Conservation (phyloP, 1,284 basidiomycete species). For the Volvariella surrecta region DNA sequence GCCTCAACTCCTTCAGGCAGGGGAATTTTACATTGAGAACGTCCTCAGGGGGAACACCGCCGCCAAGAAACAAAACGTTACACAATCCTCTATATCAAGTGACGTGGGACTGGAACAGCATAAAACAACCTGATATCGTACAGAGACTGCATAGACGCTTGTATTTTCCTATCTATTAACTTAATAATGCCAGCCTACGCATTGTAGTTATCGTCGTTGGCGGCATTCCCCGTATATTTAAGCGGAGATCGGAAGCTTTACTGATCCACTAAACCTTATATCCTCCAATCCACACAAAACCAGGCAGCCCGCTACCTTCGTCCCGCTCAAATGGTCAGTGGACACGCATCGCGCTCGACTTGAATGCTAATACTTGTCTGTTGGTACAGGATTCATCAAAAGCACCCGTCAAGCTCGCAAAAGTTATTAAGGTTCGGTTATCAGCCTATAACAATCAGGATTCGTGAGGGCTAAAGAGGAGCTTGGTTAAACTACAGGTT, state of each 20-base stretch:
- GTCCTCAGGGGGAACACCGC: conserved; percentile 38
- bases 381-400: conserved; percentile 68
- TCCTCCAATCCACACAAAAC: conserved; percentile 20
- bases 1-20: conserved; percentile 46
- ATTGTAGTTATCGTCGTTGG: too few relatives aligned
- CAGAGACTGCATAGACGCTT: too few relatives aligned
- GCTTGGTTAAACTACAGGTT: conserved; percentile 46
- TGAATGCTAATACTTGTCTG: conserved; percentile 7
- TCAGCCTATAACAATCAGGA: conserved; percentile 1
- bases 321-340: conserved; percentile 24
- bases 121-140: too few relatives aligned
- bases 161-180: too few relatives aligned
- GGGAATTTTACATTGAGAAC: conserved; percentile 90
- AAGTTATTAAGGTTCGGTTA: conserved; percentile 80
- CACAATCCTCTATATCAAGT: too few relatives aligned
- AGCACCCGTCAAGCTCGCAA: conserved; percentile 90
- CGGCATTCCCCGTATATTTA: conserved; percentile 12
- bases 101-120: too few relatives aligned
- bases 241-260: conserved; percentile 17
- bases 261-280: conserved; percentile 18
- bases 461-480: conserved; percentile 7
- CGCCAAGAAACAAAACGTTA: too few relatives aligned
- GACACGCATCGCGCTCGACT: conserved; percentile 1
- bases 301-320: conserved; percentile 13
- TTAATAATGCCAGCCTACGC: too few relatives aligned